Base-by-base conservation (phyloP, 768 basidiomycete species). In the Tremella fuciformis region DNA sequence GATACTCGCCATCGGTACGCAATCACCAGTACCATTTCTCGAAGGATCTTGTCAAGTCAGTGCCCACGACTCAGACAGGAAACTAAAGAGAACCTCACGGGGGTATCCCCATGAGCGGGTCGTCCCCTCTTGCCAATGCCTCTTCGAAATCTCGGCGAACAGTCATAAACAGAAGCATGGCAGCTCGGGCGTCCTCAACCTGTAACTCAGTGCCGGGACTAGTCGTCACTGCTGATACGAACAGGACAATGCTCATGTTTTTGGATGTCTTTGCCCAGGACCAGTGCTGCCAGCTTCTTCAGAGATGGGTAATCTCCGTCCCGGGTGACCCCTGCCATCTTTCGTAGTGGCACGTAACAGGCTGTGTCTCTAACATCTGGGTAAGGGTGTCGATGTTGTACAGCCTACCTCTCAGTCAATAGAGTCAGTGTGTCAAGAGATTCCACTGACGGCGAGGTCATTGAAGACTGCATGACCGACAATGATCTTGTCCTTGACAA, bases 401-500 rank as follows among this genome's bases (percentile, higher is more conserved):
- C 51, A 11, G 55, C 62, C 73, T 74, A 41, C 22, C 26, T 25
- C 3, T 3, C 34, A 58, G 34, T n/a, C n/a, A n/a, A n/a, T n/a
- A n/a, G n/a, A 11, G 7, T 55, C 2, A 88, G 82, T 0, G 82
- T 86, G 6, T 34, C 4, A 4, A 6, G 29, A 34, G 29, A 34
- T 34, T 34, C 29, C 8, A 68, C 79, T 57, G 55, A 86, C 91
- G 77, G 88, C 87, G 19, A 96, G 80, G 78, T 98, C 94, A 63
- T 97, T 91, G 69, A 86, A 82, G 2, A 97, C 79, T 0, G 94
- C 91, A 70, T 97, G 94, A 0, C 93, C 94, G 8, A 98, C 81
- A 9, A 98, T 74, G 54, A 92, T 84, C 47, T 86, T 82, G 60
- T 85, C 89, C 58, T 87, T 83, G 13, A 94, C 69, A 9, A 96